Base-by-base conservation (phyloP, 257 asterid species). In the Coffea canephora region DNA sequence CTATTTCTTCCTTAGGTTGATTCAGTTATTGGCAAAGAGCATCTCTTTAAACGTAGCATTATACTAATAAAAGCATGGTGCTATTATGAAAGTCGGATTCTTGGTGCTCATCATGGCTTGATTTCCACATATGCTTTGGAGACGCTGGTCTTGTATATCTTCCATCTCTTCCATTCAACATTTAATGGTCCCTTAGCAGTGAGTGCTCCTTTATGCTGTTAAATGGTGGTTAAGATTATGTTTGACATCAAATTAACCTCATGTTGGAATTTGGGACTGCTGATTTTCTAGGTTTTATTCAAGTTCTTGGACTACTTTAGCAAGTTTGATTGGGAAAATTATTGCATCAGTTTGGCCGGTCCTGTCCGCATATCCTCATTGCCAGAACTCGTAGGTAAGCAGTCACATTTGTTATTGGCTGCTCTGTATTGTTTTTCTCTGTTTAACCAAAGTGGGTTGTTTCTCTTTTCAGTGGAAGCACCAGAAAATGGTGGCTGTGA, bases 91-190 rank as follows among this genome's bases (percentile, higher is more conserved):
- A 94, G 98, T 74, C 98, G 99, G 36, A 87, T 96, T 69, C 96
- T 94, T 62, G 99, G 99, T 77, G 95, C 97, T 69, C 91, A 92
- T 82, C 97, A 93, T 62, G 98, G 98, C 31, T 80, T 96, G 90
- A 90, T 96, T 80, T 94, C 98, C 64, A 96, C 99, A 1, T 96
- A 96, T 85, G 99, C 98, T 43, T 84, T 96, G 88, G 99, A 96
- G 88, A 94, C 96, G 5, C 75, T 96, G 84, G 97, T 96, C 79
- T 79, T 96, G 45, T 92, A 92, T 87, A 94, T 96, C 76, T 94
- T 96, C 91, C 95, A 94, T 83, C 87, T 87, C 13, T 96, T 89
- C 84, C 94, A 92, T 87, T 81, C 97, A 27, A 77, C 84, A 27
- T 84, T 96, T 82, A 87, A 89, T 49, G 99, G 97, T 19, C 98